A percentile compares a stretch with the other conserved stretches of the same genome.
phyloP scores from a whole-genome alignment of 768 basidiomycete species.

The Pleurotus pulmonarius region DNA sequence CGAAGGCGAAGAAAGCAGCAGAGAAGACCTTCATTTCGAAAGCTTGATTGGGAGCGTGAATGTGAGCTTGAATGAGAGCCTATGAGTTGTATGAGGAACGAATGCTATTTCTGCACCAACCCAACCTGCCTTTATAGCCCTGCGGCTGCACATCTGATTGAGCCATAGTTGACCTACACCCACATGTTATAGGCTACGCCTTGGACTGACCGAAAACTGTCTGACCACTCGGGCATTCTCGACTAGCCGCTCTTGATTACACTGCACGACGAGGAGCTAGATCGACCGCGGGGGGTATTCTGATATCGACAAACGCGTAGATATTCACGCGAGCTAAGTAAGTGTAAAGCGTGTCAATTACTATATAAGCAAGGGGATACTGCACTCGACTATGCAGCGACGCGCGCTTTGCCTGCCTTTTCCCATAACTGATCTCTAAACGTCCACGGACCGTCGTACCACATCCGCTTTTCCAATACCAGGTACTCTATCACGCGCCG shows the following conservation, averaged over 20 bases:
- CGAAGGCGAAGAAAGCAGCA: background rate
- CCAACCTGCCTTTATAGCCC: background rate
- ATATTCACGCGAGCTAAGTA: background rate
- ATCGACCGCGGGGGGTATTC: no score
- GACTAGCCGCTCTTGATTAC: no score
- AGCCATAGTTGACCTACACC: no score
- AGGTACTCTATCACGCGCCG: conserved; percentile 38
- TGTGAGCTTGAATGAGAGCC: background rate
- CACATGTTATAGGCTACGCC: no score
- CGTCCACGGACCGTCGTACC: conserved; percentile 65
- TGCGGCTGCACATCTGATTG: background rate
- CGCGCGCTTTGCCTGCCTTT: conserved; percentile 11
- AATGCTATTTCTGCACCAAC: background rate
- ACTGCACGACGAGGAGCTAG: no score
- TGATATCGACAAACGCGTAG: no score
- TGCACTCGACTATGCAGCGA: background rate
- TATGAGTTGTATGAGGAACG: background rate
- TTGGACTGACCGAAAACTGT: no score
- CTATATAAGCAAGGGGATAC: background rate
- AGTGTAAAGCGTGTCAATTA: background rate
- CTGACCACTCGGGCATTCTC: no score
- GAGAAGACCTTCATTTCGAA: background rate
- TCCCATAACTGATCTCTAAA: conserved; percentile 56
- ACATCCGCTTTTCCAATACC: conserved; percentile 57
- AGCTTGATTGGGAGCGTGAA: background rate